Base-by-base conservation (phyloP, 148 eudicot genomes). In the Tetragonia tetragonoides region DNA sequence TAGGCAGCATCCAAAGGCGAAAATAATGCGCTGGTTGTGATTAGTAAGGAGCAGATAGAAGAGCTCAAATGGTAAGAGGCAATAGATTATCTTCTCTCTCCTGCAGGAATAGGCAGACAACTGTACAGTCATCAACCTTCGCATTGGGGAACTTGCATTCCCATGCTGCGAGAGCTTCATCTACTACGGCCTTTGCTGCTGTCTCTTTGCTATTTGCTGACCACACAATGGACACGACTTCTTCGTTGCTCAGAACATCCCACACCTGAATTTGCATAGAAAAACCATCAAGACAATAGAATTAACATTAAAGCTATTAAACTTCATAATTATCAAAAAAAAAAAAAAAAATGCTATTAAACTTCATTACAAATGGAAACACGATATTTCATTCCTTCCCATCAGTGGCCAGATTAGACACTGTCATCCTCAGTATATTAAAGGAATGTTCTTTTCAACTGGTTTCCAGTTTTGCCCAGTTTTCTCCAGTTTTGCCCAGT, bases 241-340 rank as follows among this genome's bases (percentile, higher is more conserved):
- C 82, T 4, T 89, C 81, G 61, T 92, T 92, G 84, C 86, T 89
- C 3, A 94, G 80, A 74, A 88, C 97, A 86, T 92, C 97, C 98
- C 97, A 94, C 62, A 94, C 87, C 96, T 91, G 80, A 41, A 40
- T 41, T 40, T 68, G 9, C n/a, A 8, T 20, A 63, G 17, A 17
- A 11, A 24, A 24, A 28, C 21, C n/a, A 63, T 14, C 0, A 7
- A 75, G 7, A 65, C 3, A 4, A 21, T 49, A 49, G 14, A 49
- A 10, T 49, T 49, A 63, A 34, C 23, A 40, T 38, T 15, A 39
- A 15, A 28, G 34, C 34, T 28, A 28, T 28, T 28, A 11, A 74
- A 28, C 34, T 28, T 28, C 34, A 28, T 15, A 39, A 15, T 28
- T 28, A 28, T 28, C 34, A 28, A 28, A 28, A 28, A 28, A 28